Percentiles rank a stretch among this genome's conserved stretches.
Conservation (phyloP, 176 grass and related monocot species). For the Carex parvula region DNA sequence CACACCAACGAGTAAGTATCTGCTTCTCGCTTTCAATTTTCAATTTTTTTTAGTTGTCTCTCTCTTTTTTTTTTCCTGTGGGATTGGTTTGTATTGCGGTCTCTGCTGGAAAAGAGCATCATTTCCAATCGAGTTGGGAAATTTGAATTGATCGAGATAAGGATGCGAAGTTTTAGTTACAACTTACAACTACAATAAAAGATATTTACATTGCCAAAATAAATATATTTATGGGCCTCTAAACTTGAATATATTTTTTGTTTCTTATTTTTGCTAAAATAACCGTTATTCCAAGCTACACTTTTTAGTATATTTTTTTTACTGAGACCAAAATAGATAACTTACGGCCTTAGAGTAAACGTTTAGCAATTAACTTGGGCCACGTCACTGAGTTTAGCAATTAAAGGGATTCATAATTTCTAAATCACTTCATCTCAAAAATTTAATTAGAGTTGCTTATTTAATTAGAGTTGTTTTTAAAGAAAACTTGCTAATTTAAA, state of each 20-base stretch:
- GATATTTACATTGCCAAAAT: too few relatives aligned
- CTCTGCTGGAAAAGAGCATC: neutral
- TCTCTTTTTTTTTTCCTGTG: neutral
- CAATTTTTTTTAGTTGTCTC: neutral
- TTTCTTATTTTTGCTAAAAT: too few relatives aligned
- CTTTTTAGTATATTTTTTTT: neutral
- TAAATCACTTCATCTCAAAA: too few relatives aligned
- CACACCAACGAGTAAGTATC: slow-evolving; percentile 38
- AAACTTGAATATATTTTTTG: too few relatives aligned
- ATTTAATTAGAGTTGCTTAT: too few relatives aligned
- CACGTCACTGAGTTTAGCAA: too few relatives aligned
- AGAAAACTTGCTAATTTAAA: too few relatives aligned
- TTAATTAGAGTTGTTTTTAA: too few relatives aligned
- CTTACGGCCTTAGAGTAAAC: neutral
- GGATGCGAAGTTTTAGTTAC: neutral
- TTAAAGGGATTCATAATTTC: too few relatives aligned
- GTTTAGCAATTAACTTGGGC: too few relatives aligned
- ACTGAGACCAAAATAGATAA: neutral
- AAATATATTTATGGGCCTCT: neutral
- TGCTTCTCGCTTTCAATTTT: neutral
- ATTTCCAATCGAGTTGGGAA: neutral
- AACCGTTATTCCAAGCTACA: too few relatives aligned
- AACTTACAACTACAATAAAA: neutral
- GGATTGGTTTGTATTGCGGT: neutral
- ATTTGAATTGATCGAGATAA: neutral